These are phyloP conservation scores for Candida verbasci DNA, from an alignment of 805 yeast genomes.

Conservation along the genomic window DNA sequence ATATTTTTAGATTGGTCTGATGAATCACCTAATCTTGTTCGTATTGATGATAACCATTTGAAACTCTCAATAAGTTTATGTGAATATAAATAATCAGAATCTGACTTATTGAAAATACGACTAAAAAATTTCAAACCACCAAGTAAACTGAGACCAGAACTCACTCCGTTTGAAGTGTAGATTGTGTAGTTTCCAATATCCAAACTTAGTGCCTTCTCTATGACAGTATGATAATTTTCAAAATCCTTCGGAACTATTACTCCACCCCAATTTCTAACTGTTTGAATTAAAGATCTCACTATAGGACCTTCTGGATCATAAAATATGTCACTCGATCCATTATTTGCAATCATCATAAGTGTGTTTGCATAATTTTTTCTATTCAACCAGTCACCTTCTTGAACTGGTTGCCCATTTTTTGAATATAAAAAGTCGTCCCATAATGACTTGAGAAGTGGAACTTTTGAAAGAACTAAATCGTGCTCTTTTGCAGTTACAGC, in stretches of 20 bases:
- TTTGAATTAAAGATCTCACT: slow-evolving; percentile 52
- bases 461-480: slow-evolving; percentile 19
- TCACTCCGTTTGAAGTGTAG: slow-evolving; percentile 59
- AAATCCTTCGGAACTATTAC: slow-evolving; percentile 65
- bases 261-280: slow-evolving; percentile 59
- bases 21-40: slow-evolving; percentile 80
- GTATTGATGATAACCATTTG: slow-evolving; percentile 90
- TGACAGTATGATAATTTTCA: slow-evolving; percentile 49
- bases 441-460: slow-evolving; percentile 28
- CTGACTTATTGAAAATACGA: slow-evolving; percentile 19
- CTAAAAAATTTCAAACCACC: slow-evolving; percentile 70
- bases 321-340: slow-evolving; percentile 73
- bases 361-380: slow-evolving; percentile 67
- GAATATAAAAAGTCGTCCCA: slow-evolving; percentile 52
- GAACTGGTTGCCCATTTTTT: slow-evolving; percentile 23
- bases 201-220: slow-evolving; percentile 39
- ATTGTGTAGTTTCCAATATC: slow-evolving; percentile 21
- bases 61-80: slow-evolving; percentile 78
- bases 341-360: slow-evolving; percentile 60
- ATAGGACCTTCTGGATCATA: slow-evolving; percentile 81
- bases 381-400: slow-evolving; percentile 54
- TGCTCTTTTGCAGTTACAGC: slow-evolving; percentile 31
- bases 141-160: slow-evolving; percentile 78
- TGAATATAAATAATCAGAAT: slow-evolving; percentile 32
- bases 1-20: slow-evolving; percentile 30